Conservation (phyloP, 352 stramenopile species). For the Pythium utonaiense region DNA sequence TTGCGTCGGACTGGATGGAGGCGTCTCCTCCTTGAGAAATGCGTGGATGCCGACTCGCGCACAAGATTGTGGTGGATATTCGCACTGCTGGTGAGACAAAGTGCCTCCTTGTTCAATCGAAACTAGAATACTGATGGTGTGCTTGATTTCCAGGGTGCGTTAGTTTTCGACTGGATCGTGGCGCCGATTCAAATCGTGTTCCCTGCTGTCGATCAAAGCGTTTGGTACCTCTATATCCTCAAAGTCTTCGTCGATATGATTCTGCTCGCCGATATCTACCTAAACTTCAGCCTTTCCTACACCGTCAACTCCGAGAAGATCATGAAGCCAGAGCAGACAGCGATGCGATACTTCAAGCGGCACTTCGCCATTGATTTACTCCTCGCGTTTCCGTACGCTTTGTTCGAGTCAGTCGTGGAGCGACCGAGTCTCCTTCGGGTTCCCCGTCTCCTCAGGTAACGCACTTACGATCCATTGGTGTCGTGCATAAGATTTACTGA, state of each 20-base stretch:
- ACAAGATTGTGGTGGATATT: slow-evolving; percentile 46
- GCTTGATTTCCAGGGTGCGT: background rate
- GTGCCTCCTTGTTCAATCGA: background rate
- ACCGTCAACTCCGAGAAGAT: slow-evolving; percentile 51
- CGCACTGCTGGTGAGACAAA: slow-evolving; percentile 16
- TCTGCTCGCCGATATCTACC: slow-evolving; percentile 38
- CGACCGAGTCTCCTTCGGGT: slow-evolving; percentile 30
- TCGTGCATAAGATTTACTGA: slow-evolving; percentile 24
- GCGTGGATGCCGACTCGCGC: slow-evolving; percentile 20
- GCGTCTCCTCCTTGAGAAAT: slow-evolving; percentile 7
- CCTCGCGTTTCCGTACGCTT: slow-evolving; percentile 37
- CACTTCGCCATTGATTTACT: slow-evolving; percentile 45
- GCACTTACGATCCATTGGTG: background rate
- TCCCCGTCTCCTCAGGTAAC: slow-evolving; percentile 37
- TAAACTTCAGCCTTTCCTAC: slow-evolving; percentile 62
- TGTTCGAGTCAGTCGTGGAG: background rate
- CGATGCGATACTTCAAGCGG: slow-evolving; percentile 31
- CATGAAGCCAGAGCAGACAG: slow-evolving; percentile 31
- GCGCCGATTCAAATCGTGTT: slow-evolving; percentile 56
- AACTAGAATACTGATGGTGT: background rate
- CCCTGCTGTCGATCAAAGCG: slow-evolving; percentile 24
- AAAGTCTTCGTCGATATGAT: slow-evolving; percentile 33
- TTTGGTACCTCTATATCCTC: slow-evolving; percentile 24
- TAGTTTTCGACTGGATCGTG: slow-evolving; percentile 37
- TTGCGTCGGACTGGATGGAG: slow-evolving; percentile 1